Base-by-base conservation (phyloP, 495 filamentous ascomycete species). In the Aspergillus bridgeri region DNA sequence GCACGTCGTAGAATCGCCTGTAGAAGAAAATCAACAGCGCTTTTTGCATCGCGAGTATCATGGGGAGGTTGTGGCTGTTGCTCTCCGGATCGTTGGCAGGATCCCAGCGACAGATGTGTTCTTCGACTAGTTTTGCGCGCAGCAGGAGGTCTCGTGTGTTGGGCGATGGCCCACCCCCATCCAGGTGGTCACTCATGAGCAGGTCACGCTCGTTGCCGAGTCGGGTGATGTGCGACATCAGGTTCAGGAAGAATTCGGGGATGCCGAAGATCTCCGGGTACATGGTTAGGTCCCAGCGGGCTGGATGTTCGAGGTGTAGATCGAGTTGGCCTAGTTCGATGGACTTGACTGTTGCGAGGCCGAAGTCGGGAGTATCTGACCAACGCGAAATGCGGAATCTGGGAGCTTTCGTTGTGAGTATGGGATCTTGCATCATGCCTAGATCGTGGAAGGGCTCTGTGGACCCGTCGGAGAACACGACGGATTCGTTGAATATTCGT, bases 1-100 rank as follows among this genome's bases (percentile, higher is more conserved):
- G 57, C 27, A 69, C 45, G n/a, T 69, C 60, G 48, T 71, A 62
- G 1, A 71, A 60, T 15, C 68, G 62, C 9, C 68, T 64, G 51
- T 71, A 71, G 43, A 71, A 71, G 51, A 67, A 71, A 19, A 71
- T 67, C 3, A 59, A 55, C 17, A 71, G 47, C 1, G 66, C 65
- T 17, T 66, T 59, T 0, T 63, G 66, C 62, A 71, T 60, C 11
- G 66, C 62, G 9, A 59, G 49, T 5, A 68, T 51, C 64, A 69
- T 66, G 23, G 56, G 54, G 5, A 55, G 45, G 15, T 58, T 29
- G 7, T 58, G 59, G 9, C 57, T 53, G 43, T 45, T 47, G 54
- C 65, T 62, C 6, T 22, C 13, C 1, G 42, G 33, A 3, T n/a
- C 42, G 2, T 33, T 19, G 8, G 61, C 53, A 6, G 65, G 27